Conservation (phyloP, 2,329 filamentous ascomycete genomes). For the Penicillium expansum region DNA sequence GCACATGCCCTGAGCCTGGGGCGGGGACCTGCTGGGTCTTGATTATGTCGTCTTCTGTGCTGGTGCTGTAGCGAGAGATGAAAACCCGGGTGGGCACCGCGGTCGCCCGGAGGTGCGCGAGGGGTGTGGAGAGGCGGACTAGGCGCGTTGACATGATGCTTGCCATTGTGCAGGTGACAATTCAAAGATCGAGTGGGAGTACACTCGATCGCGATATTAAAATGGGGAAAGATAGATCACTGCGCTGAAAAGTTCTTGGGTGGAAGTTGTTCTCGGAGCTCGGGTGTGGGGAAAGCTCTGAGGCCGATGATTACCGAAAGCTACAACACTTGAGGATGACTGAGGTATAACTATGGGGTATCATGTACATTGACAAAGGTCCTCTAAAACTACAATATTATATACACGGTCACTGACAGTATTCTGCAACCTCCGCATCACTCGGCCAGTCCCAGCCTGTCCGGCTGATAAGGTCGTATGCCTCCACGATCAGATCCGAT, state of each 20-base stretch:
- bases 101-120: constrained; percentile 18
- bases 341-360: constrained; percentile 13
- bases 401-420: constrained; percentile 26
- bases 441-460: constrained; percentile 44
- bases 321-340: background rate
- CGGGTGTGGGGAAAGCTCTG: constrained; percentile 26
- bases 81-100: constrained; percentile 27
- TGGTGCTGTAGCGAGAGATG: constrained; percentile 37
- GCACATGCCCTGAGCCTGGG: constrained; percentile 77
- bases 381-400: constrained; percentile 20
- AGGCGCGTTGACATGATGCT: constrained; percentile 35
- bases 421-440: constrained; percentile 41
- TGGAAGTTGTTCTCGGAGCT: constrained; percentile 1
- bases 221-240: background rate
- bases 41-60: constrained; percentile 46
- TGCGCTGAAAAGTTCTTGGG: constrained; percentile 1
- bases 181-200: constrained; percentile 4
- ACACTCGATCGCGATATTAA: background rate
- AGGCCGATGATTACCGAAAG: constrained; percentile 22
- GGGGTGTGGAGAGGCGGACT: constrained; percentile 24
- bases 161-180: constrained; percentile 14
- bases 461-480: constrained; percentile 37
- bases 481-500: constrained; percentile 33
- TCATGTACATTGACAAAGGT: constrained; percentile 15
- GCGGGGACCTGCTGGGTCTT: constrained; percentile 73